These are phyloP conservation scores for Apiospora kogelbergensis DNA, from an alignment of 2,329 filamentous ascomycete genomes.

Conservation along the genomic window DNA sequence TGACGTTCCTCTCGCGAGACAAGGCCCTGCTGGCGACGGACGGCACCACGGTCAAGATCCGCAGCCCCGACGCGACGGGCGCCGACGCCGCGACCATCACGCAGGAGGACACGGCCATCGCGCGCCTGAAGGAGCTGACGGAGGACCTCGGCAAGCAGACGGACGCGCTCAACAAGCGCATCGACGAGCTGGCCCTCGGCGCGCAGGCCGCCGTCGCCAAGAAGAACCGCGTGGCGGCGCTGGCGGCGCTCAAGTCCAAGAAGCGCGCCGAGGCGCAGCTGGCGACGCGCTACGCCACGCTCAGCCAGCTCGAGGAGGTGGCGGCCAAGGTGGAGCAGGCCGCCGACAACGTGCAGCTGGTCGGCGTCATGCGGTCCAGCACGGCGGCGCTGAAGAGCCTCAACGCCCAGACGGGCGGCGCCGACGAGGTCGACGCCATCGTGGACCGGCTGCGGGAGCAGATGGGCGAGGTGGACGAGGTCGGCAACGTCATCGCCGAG, in stretches of 20 bases:
- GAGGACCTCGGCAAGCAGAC: conserved; percentile 74
- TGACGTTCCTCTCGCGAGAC: conserved; percentile 69
- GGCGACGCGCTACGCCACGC: conserved; percentile 67
- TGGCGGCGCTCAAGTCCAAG: conserved; percentile 78
- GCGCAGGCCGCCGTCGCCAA: conserved; percentile 70
- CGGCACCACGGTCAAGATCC: conserved; percentile 74
- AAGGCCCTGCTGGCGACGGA: conserved; percentile 60
- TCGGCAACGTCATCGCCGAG: conserved; percentile 75
- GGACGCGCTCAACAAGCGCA: conserved; percentile 62
- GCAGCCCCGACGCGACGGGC: conserved; percentile 42
- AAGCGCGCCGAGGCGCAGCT: conserved; percentile 78
- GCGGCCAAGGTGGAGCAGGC: conserved; percentile 84
- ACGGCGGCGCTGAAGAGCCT: conserved; percentile 70
- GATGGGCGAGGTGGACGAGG: conserved; percentile 80
- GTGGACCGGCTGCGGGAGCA: conserved; percentile 75
- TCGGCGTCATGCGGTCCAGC: conserved; percentile 79
- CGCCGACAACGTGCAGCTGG: conserved; percentile 77
- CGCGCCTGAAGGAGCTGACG: conserved; percentile 78
- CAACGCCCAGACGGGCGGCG: conserved; percentile 75
- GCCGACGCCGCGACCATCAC: conserved; percentile 56
- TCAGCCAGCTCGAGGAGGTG: conserved; percentile 80
- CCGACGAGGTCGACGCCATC: conserved; percentile 72
- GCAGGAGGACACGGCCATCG: conserved; percentile 77
- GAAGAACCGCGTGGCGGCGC: conserved; percentile 74
- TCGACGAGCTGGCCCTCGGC: conserved; percentile 61